phyloP scores from a whole-genome alignment of 2,329 filamentous ascomycete genomes.

The Diaporthe ilicicola region DNA sequence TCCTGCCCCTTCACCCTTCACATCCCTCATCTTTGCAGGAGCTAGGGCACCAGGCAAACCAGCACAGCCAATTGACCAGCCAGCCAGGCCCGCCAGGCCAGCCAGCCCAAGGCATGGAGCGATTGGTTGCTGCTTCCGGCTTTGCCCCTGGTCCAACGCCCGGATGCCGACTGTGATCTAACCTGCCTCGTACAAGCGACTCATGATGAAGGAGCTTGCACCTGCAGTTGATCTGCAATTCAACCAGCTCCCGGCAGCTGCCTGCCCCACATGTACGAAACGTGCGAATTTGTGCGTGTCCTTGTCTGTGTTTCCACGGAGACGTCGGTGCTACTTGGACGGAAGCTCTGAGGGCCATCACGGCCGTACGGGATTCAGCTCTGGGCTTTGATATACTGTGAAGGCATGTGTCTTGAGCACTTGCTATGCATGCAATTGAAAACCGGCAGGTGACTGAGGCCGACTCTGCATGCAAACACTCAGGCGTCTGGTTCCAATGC shows the following conservation, averaged over 20 bases:
- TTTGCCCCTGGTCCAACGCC: background rate
- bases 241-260: background rate
- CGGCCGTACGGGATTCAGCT: background rate
- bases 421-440: background rate
- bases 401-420: no score
- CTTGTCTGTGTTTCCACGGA: background rate
- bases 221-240: constrained; percentile 21
- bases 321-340: no score
- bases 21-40: background rate
- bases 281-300: background rate
- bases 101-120: background rate
- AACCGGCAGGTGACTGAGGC: background rate
- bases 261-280: background rate
- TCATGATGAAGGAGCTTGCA: constrained; percentile 20
- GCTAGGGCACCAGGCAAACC: background rate
- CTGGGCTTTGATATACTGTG: background rate
- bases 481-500: background rate
- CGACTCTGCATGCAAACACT: background rate
- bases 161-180: background rate
- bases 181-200: constrained; percentile 3
- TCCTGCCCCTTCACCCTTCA: background rate
- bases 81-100: background rate
- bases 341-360: background rate
- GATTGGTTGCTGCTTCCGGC: constrained; percentile 10
- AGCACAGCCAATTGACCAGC: background rate